phyloP scores from a whole-genome alignment of 2,329 filamentous ascomycete genomes.

The Aspergillus persii region DNA sequence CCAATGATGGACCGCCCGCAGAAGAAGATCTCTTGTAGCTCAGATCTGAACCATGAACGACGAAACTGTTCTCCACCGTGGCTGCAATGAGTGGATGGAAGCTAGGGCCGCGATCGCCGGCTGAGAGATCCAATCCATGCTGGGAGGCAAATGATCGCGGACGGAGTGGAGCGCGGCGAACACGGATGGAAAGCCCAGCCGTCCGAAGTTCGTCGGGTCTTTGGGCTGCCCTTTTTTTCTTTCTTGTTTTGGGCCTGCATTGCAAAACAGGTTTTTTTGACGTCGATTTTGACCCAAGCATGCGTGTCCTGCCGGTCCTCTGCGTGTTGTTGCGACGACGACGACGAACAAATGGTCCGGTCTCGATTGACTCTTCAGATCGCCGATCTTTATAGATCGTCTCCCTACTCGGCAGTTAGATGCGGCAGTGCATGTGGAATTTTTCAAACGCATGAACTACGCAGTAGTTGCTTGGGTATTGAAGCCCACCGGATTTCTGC shows the following conservation, averaged over 20 bases:
- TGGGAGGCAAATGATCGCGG: not conserved
- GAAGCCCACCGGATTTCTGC: not conserved
- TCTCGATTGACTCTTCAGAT: not conserved
- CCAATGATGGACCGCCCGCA: not conserved
- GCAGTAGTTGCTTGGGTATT: not conserved
- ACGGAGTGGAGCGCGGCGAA: not conserved
- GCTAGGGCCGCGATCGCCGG: slow-evolving; percentile 6
- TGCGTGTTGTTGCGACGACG: not conserved
- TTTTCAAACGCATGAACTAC: not conserved
- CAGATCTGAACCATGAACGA: not conserved
- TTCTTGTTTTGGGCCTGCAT: not conserved
- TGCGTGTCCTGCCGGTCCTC: not conserved
- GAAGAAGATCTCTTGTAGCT: not conserved
- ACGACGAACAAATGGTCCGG: not conserved
- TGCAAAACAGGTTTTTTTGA: not conserved
- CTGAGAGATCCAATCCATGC: slow-evolving; percentile 5
- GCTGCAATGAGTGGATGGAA: slow-evolving; percentile 2
- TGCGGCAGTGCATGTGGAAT: not conserved
- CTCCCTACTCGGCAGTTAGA: not conserved
- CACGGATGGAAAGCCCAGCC: not conserved
- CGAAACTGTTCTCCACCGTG: not conserved
- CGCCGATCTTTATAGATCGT: not conserved
- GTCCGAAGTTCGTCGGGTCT: not conserved
- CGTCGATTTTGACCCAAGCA: not conserved
- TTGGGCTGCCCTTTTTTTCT: not conserved